phyloP scores from a whole-genome alignment of 2,329 filamentous ascomycete genomes.

The Tolypocladium ovalisporum region DNA sequence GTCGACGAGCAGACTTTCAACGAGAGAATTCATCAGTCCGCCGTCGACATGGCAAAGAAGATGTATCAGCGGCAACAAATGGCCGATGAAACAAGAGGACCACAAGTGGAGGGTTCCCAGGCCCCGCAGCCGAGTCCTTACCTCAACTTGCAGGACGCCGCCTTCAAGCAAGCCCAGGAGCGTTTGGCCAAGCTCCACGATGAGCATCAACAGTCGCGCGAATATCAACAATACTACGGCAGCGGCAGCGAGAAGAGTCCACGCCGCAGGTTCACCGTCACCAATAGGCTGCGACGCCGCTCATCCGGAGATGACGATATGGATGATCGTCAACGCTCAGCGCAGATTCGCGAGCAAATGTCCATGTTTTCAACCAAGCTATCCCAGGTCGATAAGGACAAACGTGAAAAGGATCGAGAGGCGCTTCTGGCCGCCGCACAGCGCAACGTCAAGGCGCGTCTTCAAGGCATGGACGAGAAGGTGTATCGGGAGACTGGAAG shows the following conservation, averaged over 20 bases:
- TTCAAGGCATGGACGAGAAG: slow-evolving; percentile 73
- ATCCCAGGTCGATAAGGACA: slow-evolving; percentile 59
- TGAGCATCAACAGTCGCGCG: slow-evolving; percentile 50
- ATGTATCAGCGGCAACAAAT: slow-evolving; percentile 68
- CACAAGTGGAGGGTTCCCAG: slow-evolving; percentile 20
- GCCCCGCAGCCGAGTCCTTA: slow-evolving; percentile 38
- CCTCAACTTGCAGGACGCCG: slow-evolving; percentile 69
- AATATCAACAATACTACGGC: slow-evolving; percentile 71
- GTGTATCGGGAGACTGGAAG: slow-evolving; percentile 69
- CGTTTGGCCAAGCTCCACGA: slow-evolving; percentile 71
- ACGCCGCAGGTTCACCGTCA: slow-evolving; percentile 35
- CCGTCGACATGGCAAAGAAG: slow-evolving; percentile 78
- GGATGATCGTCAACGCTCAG: slow-evolving; percentile 57
- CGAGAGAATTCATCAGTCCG: slow-evolving; percentile 68
- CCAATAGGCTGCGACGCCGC: slow-evolving; percentile 48
- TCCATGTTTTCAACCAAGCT: slow-evolving; percentile 60
- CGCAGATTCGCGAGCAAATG: slow-evolving; percentile 69
- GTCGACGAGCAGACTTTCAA: slow-evolving; percentile 62
- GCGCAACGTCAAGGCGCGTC: slow-evolving; percentile 69
- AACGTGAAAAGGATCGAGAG: slow-evolving; percentile 65
- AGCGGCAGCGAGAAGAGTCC: slow-evolving; percentile 33
- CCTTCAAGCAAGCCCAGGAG: slow-evolving; percentile 76
- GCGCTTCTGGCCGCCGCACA: slow-evolving; percentile 68
- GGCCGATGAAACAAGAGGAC: slow-evolving; percentile 37
- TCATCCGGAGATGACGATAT: slow-evolving; percentile 55